Percentiles rank a stretch among this genome's conserved stretches.
These are phyloP conservation scores for Aureobasidium pullulans DNA, from an alignment of 2,329 filamentous ascomycete species.

Conservation along the genomic window DNA sequence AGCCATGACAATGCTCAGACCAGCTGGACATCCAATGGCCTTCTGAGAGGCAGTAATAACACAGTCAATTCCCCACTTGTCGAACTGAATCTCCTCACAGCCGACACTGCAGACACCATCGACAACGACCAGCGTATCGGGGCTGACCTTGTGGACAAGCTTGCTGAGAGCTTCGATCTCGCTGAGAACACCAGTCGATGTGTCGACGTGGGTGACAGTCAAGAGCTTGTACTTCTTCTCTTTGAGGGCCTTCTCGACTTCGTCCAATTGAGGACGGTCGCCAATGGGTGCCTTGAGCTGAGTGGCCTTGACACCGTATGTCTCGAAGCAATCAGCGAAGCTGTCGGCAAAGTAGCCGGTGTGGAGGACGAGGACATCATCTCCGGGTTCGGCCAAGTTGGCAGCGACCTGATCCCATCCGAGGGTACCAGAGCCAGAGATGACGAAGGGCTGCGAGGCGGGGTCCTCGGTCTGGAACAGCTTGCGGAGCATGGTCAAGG, in stretches of 20 bases:
- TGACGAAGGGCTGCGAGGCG: slow-evolving; percentile 79
- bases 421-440: slow-evolving; percentile 89
- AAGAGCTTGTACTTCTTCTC: slow-evolving; percentile 90
- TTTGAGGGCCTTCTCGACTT: slow-evolving; percentile 81
- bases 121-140: slow-evolving; percentile 83
- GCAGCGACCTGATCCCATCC: slow-evolving; percentile 96
- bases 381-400: slow-evolving; percentile 82
- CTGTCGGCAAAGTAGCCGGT: slow-evolving; percentile 96
- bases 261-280: slow-evolving; percentile 73
- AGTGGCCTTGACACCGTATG: slow-evolving; percentile 84
- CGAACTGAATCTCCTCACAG: slow-evolving; percentile 91
- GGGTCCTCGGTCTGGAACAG: slow-evolving; percentile 87
- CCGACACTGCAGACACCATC: slow-evolving; percentile 97
- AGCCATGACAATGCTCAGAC: slow-evolving; percentile 88
- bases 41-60: slow-evolving; percentile 95
- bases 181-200: slow-evolving; percentile 89
- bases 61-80: slow-evolving; percentile 87
- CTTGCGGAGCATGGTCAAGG: slow-evolving; percentile 77
- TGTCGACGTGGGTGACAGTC: slow-evolving; percentile 95
- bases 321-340: slow-evolving; percentile 84
- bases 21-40: slow-evolving; percentile 90
- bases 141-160: slow-evolving; percentile 76
- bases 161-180: slow-evolving; percentile 80
- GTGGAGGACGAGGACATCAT: slow-evolving; percentile 86
- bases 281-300: slow-evolving; percentile 87